Conservation (phyloP, 2,329 filamentous ascomycete genomes). For the Curvularia verruculosa region DNA sequence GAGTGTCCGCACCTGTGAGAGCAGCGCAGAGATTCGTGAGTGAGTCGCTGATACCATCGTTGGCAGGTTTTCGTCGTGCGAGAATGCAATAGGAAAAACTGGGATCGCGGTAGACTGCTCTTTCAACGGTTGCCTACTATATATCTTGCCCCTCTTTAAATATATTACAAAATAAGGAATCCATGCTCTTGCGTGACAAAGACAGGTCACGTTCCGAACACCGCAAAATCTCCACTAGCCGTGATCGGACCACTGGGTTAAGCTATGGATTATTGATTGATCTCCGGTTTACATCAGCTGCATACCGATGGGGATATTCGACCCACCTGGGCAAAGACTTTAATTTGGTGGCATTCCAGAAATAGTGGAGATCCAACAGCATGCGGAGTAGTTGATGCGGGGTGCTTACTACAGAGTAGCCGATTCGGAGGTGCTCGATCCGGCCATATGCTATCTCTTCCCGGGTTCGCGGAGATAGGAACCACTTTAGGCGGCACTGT, state of each 20-base stretch:
- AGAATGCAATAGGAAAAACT: neutral
- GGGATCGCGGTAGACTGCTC: neutral
- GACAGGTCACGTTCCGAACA: neutral
- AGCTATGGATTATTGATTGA: neutral
- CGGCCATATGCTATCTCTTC: too few species aligned
- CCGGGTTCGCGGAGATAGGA: too few species aligned
- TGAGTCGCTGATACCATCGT: neutral
- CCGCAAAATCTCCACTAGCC: neutral
- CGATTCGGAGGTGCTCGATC: too few species aligned
- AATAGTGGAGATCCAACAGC: neutral
- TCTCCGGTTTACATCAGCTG: neutral
- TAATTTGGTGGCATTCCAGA: neutral
- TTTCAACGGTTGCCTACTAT: neutral
- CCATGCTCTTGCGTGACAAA: neutral
- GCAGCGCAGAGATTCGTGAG: neutral
- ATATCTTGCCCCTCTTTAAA: neutral
- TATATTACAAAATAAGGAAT: neutral
- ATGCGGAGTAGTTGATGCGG: too few species aligned
- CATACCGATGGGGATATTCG: neutral
- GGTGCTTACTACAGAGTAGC: too few species aligned
- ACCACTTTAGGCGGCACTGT: too few species aligned
- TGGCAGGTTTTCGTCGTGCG: neutral
- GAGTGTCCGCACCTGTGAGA: neutral
- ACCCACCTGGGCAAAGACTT: neutral
- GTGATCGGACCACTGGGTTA: neutral